Base-by-base conservation (phyloP, 192 early-diverging fungal genomes). In the Coemansia aciculifera region DNA sequence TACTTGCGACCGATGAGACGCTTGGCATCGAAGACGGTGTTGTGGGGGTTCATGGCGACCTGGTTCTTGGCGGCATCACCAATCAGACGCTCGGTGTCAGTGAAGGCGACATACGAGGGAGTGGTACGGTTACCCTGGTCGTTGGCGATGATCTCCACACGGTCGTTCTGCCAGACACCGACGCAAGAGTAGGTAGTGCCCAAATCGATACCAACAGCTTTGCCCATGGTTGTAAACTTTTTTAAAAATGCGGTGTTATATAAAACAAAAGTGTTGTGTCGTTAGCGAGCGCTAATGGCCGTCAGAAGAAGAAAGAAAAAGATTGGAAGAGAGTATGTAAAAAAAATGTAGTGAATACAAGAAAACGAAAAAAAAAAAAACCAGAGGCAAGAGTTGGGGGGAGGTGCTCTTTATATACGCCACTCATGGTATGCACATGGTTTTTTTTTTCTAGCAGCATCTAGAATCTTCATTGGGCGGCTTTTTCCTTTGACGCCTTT, bases 1-100 rank as follows among this genome's bases (percentile, higher is more conserved):
- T 95, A 97, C 51, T 90, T 88, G 75, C 95, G 97, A 81, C 97
- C 97, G 76, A 98, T 98, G 32, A 97, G 88, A 87, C 97, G 94
- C 89, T 98, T 98, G 67, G 97, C 95, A 87, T 96, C 95, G 71
- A 96, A 98, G 66, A 98, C 94, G 70, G 97, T 99, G 89, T 97
- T 97, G 87, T 90, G 81, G 65, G 97, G 95, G 90, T 97, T 97
- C 93, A 95, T 95, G 71, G 95, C 94, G 70, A 93, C 93, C 89
- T 96, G 94, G 87, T 97, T 99, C 91, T 97, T 99, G 77, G 97
- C 95, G 68, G 97, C 93, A 85, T 99, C 95, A 81, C 97, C 97
- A 74, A 99, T 96, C 68, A 99, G 90, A 86, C 97, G 95, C 89
- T 99, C 97, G 72, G 87, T 79, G 88, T 96, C 97, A 63, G 94